Conservation (phyloP, 805 yeast species). For the Debaryomyces hansenii region DNA sequence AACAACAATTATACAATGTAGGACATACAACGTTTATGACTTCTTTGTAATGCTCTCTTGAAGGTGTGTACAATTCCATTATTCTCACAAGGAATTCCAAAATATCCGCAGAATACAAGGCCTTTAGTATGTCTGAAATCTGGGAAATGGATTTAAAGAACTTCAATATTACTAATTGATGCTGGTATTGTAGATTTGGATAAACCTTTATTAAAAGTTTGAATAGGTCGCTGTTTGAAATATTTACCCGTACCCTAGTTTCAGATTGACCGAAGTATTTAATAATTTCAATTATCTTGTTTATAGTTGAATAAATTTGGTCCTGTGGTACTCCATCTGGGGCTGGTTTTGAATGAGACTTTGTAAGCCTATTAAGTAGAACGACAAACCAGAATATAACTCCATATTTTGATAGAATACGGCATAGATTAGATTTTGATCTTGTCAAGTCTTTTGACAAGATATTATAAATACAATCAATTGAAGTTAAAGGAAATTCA, state of each 20-base stretch:
- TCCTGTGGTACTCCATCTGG: constrained; percentile 2
- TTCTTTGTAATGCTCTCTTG: constrained; percentile 32
- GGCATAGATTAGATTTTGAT: constrained; percentile 42
- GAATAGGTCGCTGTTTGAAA: constrained; percentile 40
- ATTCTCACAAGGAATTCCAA: constrained; percentile 43
- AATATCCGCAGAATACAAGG: constrained; percentile 38
- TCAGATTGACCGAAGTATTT: constrained; percentile 48
- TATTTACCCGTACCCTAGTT: constrained; percentile 40
- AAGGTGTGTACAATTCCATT: constrained; percentile 26
- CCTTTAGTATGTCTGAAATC: constrained; percentile 30
- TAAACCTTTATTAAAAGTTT: constrained; percentile 41
- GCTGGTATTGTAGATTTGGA: constrained; percentile 26
- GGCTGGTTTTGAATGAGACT: constrained; percentile 5
- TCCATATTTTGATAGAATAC: constrained; percentile 43
- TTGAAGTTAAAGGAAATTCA: constrained; percentile 35
- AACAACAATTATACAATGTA: constrained; percentile 51
- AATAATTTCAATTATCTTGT: constrained; percentile 37
- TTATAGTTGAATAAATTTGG: constrained; percentile 13
- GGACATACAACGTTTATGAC: constrained; percentile 48
- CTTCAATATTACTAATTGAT: constrained; percentile 43
- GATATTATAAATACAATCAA: constrained; percentile 35
- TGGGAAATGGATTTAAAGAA: constrained; percentile 45
- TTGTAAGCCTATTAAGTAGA: constrained; percentile 32
- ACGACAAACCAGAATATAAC: constrained; percentile 45
- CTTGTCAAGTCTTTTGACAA: constrained; percentile 35